Percentiles rank a stretch among this genome's conserved stretches.
These are phyloP conservation scores for Fragilariopsis cylindrus DNA, from an alignment of 108 stramenopile genomes.

Conservation along the genomic window DNA sequence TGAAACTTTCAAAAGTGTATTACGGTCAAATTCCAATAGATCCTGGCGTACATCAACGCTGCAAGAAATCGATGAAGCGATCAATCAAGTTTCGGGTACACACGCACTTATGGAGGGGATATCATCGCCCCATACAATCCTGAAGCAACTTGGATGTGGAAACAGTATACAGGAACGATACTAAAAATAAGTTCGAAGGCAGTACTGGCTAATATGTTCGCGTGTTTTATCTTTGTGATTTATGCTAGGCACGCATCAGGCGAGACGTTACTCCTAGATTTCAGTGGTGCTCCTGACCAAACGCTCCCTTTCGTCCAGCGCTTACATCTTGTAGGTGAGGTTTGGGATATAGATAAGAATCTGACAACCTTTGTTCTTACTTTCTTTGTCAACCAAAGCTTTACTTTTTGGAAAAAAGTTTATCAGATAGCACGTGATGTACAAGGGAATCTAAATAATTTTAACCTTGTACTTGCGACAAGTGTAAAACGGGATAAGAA, in stretches of 20 bases:
- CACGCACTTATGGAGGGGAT: conserved; percentile 5
- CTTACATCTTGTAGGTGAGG: neutral
- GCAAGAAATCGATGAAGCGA: conserved; percentile 26
- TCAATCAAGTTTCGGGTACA: conserved; percentile 31
- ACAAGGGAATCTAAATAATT: conserved; percentile 13
- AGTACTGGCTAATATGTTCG: conserved; percentile 11
- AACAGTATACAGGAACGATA: conserved; percentile 27
- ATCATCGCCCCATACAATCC: conserved; percentile 28
- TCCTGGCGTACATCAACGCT: neutral
- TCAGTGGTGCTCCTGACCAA: conserved; percentile 5
- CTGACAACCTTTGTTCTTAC: conserved; percentile 37
- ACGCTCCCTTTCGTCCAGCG: conserved; percentile 15
- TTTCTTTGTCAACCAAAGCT: conserved; percentile 33
- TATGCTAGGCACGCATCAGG: conserved; percentile 13
- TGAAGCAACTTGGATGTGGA: conserved; percentile 30
- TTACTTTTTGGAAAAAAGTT: conserved; percentile 26
- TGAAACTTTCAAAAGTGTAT: conserved; percentile 28
- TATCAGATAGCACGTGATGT: conserved; percentile 31
- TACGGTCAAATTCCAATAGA: neutral
- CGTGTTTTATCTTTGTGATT: conserved; percentile 24
- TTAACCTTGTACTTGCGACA: conserved; percentile 17
- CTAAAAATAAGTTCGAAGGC: conserved; percentile 16
- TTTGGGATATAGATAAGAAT: conserved; percentile 18
- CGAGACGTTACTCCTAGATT: neutral
- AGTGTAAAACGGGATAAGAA: conserved; percentile 6